These are phyloP conservation scores for Tolypocladium cylindrosporum DNA, from an alignment of 2,329 filamentous ascomycete genomes.

Conservation along the genomic window DNA sequence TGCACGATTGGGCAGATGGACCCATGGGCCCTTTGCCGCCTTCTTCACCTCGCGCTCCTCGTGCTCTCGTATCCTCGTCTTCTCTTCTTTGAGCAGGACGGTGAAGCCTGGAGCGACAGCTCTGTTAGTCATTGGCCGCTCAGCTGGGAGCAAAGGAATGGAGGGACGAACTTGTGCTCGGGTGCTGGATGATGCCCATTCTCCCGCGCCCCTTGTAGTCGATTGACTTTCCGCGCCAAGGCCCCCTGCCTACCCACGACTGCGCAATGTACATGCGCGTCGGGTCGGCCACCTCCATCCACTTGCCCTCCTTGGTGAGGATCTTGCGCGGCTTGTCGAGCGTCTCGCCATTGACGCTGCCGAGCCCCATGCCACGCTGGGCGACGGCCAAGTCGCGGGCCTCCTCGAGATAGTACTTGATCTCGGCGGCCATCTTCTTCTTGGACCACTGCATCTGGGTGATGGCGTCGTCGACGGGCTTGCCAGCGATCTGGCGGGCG, in stretches of 20 bases:
- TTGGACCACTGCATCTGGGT: constrained; percentile 91
- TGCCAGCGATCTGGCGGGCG: constrained; percentile 81
- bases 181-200: constrained; percentile 57
- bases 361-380: constrained; percentile 74
- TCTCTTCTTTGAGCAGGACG: constrained; percentile 85
- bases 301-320: constrained; percentile 64
- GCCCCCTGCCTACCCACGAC: constrained; percentile 81
- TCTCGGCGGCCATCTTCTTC: constrained; percentile 81
- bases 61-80: constrained; percentile 72
- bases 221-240: constrained; percentile 43
- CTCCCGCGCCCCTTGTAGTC: constrained; percentile 71
- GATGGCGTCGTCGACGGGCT: constrained; percentile 88
- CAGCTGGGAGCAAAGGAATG: not conserved
- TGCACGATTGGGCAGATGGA: constrained; percentile 76
- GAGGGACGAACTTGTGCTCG: constrained; percentile 59
- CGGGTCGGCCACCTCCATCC: constrained; percentile 60
- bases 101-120: constrained; percentile 50
- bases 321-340: constrained; percentile 40
- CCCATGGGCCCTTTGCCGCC: constrained; percentile 69
- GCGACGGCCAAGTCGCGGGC: constrained; percentile 76
- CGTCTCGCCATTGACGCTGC: constrained; percentile 28
- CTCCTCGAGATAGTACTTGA: constrained; percentile 68
- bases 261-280: constrained; percentile 84
- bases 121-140: not conserved
- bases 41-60: constrained; percentile 70